Evolutionary conservation across 129 eudicot genomes (phyloP).

Genomic region (Calendula officinalis): DNA sequence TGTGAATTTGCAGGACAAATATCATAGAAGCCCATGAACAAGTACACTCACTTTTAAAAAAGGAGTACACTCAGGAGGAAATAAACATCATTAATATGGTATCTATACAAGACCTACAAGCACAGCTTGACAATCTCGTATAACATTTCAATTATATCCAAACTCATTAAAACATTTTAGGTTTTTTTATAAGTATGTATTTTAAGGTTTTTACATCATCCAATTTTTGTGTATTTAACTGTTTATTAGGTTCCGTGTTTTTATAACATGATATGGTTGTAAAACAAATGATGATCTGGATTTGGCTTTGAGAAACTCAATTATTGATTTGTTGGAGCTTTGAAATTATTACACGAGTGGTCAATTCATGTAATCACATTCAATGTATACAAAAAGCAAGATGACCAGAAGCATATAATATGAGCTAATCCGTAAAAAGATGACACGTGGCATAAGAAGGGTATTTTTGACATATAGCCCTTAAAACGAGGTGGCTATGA

Average conservation of each 20-base stretch:
- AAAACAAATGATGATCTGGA: too few relatives aligned
- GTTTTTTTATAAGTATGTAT: not conserved
- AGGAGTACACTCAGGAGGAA: slow-evolving; percentile 69
- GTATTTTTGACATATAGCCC: too few relatives aligned
- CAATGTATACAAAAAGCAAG: not conserved
- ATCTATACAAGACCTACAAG: slow-evolving; percentile 62
- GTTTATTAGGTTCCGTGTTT: not conserved
- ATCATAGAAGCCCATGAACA: slow-evolving; percentile 84
- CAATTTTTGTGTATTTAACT: not conserved
- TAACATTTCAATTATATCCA: slow-evolving; percentile 12
- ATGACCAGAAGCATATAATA: not conserved
- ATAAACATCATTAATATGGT: slow-evolving; percentile 54
- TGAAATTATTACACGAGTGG: not conserved
- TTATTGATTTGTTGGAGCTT: too few relatives aligned
- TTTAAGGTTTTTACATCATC: slow-evolving; percentile 1
- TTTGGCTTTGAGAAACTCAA: not conserved
- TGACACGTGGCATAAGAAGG: too few relatives aligned
- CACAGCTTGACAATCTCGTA: slow-evolving; percentile 65
- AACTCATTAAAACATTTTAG: not conserved
- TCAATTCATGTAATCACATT: not conserved
- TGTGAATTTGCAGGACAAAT: slow-evolving; percentile 56
- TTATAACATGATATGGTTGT: not conserved
- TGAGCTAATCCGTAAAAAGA: too few relatives aligned
- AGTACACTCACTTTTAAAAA: slow-evolving; percentile 55
- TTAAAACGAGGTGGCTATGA: too few relatives aligned